These are phyloP conservation scores for Plasmopara muralis DNA, from an alignment of 352 stramenopile species.

Conservation along the genomic window DNA sequence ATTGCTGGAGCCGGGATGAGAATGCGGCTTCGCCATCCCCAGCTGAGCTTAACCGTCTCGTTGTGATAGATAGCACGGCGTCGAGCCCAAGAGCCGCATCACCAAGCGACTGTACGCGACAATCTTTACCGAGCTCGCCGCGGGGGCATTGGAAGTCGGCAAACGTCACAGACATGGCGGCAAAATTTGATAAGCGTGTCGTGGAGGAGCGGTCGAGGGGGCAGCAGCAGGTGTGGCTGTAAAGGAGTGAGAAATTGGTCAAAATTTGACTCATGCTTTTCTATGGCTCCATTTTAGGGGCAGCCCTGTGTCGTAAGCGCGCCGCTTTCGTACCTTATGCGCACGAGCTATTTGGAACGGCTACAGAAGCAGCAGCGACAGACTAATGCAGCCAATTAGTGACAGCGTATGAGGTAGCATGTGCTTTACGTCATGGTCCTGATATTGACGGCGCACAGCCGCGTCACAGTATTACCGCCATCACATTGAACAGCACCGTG, in stretches of 20 bases:
- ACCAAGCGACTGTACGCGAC: neutral
- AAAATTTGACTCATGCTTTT: constrained; percentile 5
- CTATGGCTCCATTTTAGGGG: constrained; percentile 8
- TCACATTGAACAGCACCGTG: neutral
- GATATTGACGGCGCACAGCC: constrained; percentile 16
- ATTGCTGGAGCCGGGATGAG: constrained; percentile 6
- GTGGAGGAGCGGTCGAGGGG: neutral
- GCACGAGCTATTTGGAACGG: constrained; percentile 46
- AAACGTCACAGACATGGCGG: constrained; percentile 15
- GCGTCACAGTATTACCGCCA: constrained; percentile 1
- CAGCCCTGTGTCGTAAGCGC: constrained; percentile 16
- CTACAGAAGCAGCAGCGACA: constrained; percentile 22
- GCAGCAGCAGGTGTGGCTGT: constrained; percentile 8
- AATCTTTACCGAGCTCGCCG: constrained; percentile 7
- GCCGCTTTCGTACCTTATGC: constrained; percentile 36
- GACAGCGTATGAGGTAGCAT: constrained; percentile 8
- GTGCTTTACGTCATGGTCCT: constrained; percentile 26
- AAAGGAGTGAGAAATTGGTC: neutral
- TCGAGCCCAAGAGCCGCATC: constrained; percentile 2
- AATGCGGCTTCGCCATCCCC: constrained; percentile 2
- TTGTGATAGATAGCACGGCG: neutral
- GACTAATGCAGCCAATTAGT: constrained; percentile 4
- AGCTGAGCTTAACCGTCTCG: neutral
- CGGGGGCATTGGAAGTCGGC: constrained; percentile 1
- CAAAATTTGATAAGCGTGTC: constrained; percentile 8